A percentile compares a stretch with the other conserved stretches of the same genome.
phyloP scores from a whole-genome alignment of 495 filamentous ascomycete genomes.

The Penicillium riverlandense region DNA sequence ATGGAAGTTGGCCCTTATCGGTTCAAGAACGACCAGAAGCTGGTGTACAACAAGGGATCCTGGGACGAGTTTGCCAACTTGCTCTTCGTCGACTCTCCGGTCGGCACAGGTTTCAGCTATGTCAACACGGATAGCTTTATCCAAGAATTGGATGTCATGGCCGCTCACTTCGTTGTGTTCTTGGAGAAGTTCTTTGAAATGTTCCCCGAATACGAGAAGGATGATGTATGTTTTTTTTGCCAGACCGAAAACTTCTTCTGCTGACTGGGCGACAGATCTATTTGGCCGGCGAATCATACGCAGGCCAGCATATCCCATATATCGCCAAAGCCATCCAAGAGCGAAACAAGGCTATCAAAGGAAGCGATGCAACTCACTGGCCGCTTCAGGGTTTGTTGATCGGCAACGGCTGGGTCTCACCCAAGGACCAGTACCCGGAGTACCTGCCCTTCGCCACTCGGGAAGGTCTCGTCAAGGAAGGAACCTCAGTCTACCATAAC shows the following conservation, averaged over 20 bases:
- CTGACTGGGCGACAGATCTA: constrained; percentile 62
- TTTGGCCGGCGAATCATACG: constrained; percentile 91
- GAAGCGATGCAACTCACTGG: constrained; percentile 46
- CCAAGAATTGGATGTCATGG: constrained; percentile 82
- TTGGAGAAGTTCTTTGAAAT: constrained; percentile 82
- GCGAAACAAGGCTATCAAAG: constrained; percentile 51
- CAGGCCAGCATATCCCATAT: constrained; percentile 95
- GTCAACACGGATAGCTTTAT: constrained; percentile 81
- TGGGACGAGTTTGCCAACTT: constrained; percentile 98
- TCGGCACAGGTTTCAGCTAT: constrained; percentile 94
- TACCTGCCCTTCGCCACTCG: constrained; percentile 76
- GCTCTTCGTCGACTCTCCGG: constrained; percentile 93
- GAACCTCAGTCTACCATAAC: constrained; percentile 52
- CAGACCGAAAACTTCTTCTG: constrained; percentile 2
- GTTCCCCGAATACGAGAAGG: constrained; percentile 86
- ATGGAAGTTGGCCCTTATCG: constrained; percentile 98
- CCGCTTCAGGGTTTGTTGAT: constrained; percentile 84
- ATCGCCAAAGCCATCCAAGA: constrained; percentile 82
- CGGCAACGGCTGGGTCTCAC: constrained; percentile 95
- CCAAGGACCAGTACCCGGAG: constrained; percentile 80
- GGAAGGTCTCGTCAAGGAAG: constrained; percentile 60
- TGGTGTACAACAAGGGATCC: constrained; percentile 79
- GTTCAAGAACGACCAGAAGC: constrained; percentile 63
- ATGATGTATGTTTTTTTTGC: constrained; percentile 64
- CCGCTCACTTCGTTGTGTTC: constrained; percentile 78